Conservation (phyloP, 1,139 yeast species). For the Pichia sorboxylosa region DNA sequence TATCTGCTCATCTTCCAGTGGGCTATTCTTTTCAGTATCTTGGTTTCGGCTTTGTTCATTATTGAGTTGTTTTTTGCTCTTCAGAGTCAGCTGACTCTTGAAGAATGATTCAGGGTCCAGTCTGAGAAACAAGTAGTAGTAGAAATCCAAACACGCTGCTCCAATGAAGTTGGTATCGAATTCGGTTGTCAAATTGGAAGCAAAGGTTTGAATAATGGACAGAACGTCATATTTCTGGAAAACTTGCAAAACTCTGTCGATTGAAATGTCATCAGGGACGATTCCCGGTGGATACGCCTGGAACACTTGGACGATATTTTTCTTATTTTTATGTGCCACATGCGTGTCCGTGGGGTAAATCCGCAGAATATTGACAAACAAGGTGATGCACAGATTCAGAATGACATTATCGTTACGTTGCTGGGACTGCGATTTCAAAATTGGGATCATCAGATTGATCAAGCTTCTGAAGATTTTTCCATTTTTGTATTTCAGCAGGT, state of each 20-base stretch:
- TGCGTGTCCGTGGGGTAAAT: slow-evolving; percentile 54
- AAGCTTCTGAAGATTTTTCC: slow-evolving; percentile 63
- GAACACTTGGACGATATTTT: slow-evolving; percentile 12
- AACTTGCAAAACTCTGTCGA: slow-evolving; percentile 44
- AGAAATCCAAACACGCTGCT: slow-evolving; percentile 54
- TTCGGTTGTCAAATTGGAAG: slow-evolving; percentile 53
- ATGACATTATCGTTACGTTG: slow-evolving; percentile 65
- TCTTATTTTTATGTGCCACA: slow-evolving; percentile 22
- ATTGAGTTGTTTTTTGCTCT: too few species aligned
- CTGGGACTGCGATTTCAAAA: slow-evolving; percentile 39
- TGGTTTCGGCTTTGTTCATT: background rate
- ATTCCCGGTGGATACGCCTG: slow-evolving; percentile 48
- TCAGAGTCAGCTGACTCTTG: background rate
- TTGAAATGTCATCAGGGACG: slow-evolving; percentile 53
- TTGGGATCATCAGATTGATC: slow-evolving; percentile 57
- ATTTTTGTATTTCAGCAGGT: slow-evolving; percentile 43
- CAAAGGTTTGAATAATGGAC: slow-evolving; percentile 54
- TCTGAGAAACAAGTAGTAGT: slow-evolving; percentile 52
- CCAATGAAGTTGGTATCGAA: slow-evolving; percentile 54
- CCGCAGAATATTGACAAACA: slow-evolving; percentile 63
- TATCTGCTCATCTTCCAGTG: background rate
- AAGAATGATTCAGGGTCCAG: slow-evolving; percentile 28
- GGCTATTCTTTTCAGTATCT: background rate
- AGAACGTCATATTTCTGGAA: slow-evolving; percentile 63
- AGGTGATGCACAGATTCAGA: slow-evolving; percentile 56